These are phyloP conservation scores for Setaria italica DNA, from an alignment of 202 grass and related monocot species.

Conservation along the genomic window DNA sequence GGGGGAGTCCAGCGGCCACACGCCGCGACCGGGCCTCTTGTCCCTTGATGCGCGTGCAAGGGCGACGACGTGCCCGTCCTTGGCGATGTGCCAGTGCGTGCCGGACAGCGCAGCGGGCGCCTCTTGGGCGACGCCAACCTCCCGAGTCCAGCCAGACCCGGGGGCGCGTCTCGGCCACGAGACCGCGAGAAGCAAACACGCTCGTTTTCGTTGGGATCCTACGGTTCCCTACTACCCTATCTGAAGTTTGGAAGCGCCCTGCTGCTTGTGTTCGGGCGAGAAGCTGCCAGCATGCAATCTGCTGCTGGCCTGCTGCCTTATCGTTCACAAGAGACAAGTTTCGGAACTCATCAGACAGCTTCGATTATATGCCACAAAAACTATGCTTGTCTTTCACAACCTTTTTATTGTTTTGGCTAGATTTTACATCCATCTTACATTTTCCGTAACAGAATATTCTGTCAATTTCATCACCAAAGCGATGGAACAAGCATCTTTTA, in stretches of 20 bases:
- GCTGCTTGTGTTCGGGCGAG: not conserved
- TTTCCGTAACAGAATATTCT: not conserved
- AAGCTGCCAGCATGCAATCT: not conserved
- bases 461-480: not conserved
- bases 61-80: constrained; percentile 7
- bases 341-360: not conserved
- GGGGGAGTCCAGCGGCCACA: not conserved
- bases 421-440: not conserved
- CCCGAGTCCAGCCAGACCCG: not conserved
- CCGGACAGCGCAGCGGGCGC: not conserved
- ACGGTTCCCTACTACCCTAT: not conserved
- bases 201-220: not conserved
- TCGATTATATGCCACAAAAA: not conserved
- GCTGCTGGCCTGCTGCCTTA: not conserved
- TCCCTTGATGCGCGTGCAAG: constrained; percentile 39
- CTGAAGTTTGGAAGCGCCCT: not conserved
- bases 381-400: not conserved
- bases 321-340: not conserved
- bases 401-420: not conserved
- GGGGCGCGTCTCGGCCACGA: constrained; percentile 33
- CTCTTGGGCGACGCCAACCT: constrained; percentile 46
- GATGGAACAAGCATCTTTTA: not conserved
- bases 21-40: constrained; percentile 22
- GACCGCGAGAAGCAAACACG: not conserved
- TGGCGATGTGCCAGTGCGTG: not conserved